Evolutionary conservation across 139 green algal genomes (phyloP).

Genomic region (Chlorella sp.): DNA sequence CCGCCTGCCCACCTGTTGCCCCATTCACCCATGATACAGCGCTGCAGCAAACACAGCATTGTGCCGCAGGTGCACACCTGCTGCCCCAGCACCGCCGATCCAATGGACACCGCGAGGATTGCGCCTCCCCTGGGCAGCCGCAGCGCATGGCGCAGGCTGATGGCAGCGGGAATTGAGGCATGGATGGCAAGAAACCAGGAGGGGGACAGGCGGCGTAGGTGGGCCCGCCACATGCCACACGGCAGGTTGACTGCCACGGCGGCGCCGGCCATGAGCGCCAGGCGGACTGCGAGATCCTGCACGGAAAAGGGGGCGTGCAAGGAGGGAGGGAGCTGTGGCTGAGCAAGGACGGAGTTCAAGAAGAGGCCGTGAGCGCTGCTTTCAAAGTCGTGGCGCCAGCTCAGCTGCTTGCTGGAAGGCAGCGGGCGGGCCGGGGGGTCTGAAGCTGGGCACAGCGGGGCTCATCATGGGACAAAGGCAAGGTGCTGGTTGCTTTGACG

Average conservation of each 20-base stretch:
- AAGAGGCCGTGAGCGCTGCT: no score
- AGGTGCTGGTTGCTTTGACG: no score
- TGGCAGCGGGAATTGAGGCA: neutral
- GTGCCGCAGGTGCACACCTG: slow-evolving; percentile 5
- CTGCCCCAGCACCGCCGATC: slow-evolving; percentile 1
- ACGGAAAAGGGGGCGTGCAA: no score
- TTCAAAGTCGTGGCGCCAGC: no score
- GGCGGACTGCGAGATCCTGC: neutral
- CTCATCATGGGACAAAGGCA: no score
- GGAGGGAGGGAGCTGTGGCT: no score
- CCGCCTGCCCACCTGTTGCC: neutral
- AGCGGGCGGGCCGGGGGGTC: no score
- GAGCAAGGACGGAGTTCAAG: no score
- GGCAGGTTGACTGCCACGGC: neutral
- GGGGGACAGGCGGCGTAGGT: neutral
- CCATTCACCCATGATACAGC: no score
- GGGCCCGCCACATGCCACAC: neutral
- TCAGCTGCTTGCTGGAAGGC: no score
- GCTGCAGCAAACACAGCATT: no score
- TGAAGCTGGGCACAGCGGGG: no score
- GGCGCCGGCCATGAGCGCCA: neutral
- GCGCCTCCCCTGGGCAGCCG: neutral
- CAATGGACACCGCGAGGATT: neutral
- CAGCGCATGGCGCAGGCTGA: neutral
- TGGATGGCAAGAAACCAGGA: neutral